Conservation (phyloP, 1,284 basidiomycete species). For the Calocybe gambosa region DNA sequence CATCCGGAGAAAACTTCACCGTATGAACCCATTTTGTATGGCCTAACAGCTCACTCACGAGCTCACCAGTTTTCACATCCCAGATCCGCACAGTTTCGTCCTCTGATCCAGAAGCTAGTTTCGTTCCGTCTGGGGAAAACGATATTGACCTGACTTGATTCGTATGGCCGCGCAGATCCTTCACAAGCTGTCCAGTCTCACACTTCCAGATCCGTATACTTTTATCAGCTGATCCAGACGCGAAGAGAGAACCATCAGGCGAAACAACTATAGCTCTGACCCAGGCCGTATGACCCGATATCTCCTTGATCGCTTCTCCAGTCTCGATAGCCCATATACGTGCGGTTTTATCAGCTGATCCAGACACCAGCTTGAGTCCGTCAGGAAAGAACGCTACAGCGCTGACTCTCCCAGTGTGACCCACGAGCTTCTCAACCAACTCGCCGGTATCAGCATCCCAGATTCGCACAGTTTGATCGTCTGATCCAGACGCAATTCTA, state of each 20-base stretch:
- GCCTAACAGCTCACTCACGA: background rate
- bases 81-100: constrained; percentile 1
- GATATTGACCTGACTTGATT: background rate
- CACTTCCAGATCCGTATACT: constrained; percentile 18
- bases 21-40: background rate
- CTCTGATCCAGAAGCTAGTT: background rate
- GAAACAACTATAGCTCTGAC: constrained; percentile 2
- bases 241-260: constrained; percentile 16
- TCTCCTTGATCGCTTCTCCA: background rate
- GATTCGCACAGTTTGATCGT: background rate
- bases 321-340: background rate
- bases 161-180: background rate
- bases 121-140: constrained; percentile 1
- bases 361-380: constrained; percentile 7
- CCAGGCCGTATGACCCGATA: background rate
- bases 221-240: constrained; percentile 17
- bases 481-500: background rate
- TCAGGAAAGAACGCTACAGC: constrained; percentile 9
- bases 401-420: constrained; percentile 4
- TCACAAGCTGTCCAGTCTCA: constrained; percentile 2
- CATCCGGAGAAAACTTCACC: constrained; percentile 2
- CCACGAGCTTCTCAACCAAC: background rate
- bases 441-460: constrained; percentile 2
- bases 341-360: constrained; percentile 2
- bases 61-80: background rate